phyloP scores from a whole-genome alignment of 164 flowering plant species.

The Houttuynia cordata region DNA sequence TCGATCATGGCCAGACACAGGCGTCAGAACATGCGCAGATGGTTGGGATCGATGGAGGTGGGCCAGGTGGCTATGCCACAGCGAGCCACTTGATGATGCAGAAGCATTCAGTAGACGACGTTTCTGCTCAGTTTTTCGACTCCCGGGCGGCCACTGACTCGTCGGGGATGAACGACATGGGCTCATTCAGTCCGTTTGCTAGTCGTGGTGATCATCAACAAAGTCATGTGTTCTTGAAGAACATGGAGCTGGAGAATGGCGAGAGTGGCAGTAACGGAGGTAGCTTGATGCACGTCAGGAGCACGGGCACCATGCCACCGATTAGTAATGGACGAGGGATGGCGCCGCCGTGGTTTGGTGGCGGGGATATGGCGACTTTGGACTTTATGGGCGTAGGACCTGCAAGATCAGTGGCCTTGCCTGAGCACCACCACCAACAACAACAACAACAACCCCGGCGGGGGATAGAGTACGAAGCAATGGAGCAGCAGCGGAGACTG shows the following conservation, averaged over 20 bases:
- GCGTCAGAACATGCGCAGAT: conserved; percentile 13
- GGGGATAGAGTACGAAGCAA: conserved; percentile 1
- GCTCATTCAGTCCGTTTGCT: conserved; percentile 10
- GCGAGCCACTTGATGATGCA: conserved; percentile 16
- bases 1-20: conserved; percentile 12
- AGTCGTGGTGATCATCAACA: conserved; percentile 18
- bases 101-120: conserved; percentile 7
- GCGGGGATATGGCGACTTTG: conserved; percentile 28
- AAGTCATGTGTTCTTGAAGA: conserved; percentile 17
- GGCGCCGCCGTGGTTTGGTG: conserved; percentile 5
- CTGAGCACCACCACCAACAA: conserved; percentile 19
- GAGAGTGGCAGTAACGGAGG: conserved; percentile 1
- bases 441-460: conserved; percentile 18
- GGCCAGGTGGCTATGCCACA: conserved; percentile 2
- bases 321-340: background rate
- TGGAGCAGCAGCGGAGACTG: no score
- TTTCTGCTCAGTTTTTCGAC: conserved; percentile 17
- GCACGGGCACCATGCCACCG: background rate
- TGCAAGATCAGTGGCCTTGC: conserved; percentile 10
- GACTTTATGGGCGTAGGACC: conserved; percentile 48
- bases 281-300: conserved; percentile 8
- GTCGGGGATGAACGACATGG: conserved; percentile 17
- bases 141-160: background rate
- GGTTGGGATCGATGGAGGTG: conserved; percentile 10
- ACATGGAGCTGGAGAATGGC: conserved; percentile 1